phyloP scores from a whole-genome alignment of 306 rosid genomes.

The Glycine tomentella region DNA sequence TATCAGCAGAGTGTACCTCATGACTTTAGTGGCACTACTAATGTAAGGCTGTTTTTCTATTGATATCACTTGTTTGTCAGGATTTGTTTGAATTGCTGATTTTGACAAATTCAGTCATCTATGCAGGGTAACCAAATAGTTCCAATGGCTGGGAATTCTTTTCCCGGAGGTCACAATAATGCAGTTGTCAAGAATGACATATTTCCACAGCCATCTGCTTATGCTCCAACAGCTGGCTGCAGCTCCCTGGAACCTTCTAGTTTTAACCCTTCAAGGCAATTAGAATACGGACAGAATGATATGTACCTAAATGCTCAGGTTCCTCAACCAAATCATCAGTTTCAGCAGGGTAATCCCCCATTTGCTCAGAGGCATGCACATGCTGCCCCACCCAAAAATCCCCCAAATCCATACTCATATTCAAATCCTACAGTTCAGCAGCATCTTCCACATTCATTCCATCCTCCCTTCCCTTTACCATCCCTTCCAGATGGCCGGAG shows the following conservation, averaged over 20 bases:
- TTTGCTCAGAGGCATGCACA: slow-evolving; percentile 76
- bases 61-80: slow-evolving; percentile 14
- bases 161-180: slow-evolving; percentile 70
- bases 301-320: slow-evolving; percentile 70
- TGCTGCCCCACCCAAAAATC: slow-evolving; percentile 76
- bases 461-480: slow-evolving; percentile 75
- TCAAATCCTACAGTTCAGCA: slow-evolving; percentile 77
- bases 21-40: slow-evolving; percentile 61
- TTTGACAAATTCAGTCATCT: slow-evolving; percentile 27
- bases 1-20: slow-evolving; percentile 73
- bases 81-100: slow-evolving; percentile 26
- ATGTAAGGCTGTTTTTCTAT: slow-evolving; percentile 61
- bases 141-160: slow-evolving; percentile 75
- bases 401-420: slow-evolving; percentile 78
- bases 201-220: slow-evolving; percentile 68
- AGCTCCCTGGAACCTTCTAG: slow-evolving; percentile 79
- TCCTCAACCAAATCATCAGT: slow-evolving; percentile 83
- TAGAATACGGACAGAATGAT: slow-evolving; percentile 81
- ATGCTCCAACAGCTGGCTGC: slow-evolving; percentile 66
- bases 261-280: slow-evolving; percentile 74
- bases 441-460: slow-evolving; percentile 78
- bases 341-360: slow-evolving; percentile 75
- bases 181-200: slow-evolving; percentile 63
- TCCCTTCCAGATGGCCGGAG: slow-evolving; percentile 79
- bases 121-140: slow-evolving; percentile 83